A percentile compares a stretch with the other conserved stretches of the same genome.
Conservation (phyloP, 805 yeast genomes). For the Zygosaccharomyces rouxii region DNA sequence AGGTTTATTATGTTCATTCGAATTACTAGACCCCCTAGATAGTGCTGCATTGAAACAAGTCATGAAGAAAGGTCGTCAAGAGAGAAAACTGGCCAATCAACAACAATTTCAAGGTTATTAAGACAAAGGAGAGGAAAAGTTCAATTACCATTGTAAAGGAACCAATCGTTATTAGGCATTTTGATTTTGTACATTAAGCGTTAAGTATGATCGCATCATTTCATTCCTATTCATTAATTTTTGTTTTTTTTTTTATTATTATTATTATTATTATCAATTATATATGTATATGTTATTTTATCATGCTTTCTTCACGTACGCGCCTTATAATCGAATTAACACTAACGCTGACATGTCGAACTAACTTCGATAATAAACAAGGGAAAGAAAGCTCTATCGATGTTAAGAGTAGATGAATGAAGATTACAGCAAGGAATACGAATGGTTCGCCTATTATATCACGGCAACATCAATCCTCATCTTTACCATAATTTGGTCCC, state of each 20-base stretch:
- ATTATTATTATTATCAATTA: not conserved
- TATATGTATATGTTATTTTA: not conserved
- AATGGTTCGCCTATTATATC: constrained; percentile 80
- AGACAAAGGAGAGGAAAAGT: not conserved
- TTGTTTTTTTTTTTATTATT: not conserved
- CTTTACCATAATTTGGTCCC: constrained; percentile 68
- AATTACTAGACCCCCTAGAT: constrained; percentile 88
- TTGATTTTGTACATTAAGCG: constrained; percentile 1
- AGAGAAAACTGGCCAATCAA: constrained; percentile 60
- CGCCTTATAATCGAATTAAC: not conserved
- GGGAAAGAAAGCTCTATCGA: not conserved
- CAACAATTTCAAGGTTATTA: constrained; percentile 21
- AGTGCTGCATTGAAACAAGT: constrained; percentile 89
- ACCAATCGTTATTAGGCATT: constrained; percentile 1
- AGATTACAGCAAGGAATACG: constrained; percentile 53
- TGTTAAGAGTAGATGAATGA: constrained; percentile 5
- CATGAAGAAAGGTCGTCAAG: constrained; percentile 90
- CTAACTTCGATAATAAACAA: too few species aligned
- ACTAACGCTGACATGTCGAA: not conserved
- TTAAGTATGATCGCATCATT: not conserved
- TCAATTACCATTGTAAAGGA: not conserved
- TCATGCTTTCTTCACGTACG: not conserved
- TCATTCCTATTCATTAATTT: not conserved
- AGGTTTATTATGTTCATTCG: constrained; percentile 88
- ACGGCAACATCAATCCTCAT: constrained; percentile 53